Evolutionary conservation across 352 stramenopile genomes (phyloP), one percentile per base, ranked within the genome.

Genomic region (Pythium oligandrum): DNA sequence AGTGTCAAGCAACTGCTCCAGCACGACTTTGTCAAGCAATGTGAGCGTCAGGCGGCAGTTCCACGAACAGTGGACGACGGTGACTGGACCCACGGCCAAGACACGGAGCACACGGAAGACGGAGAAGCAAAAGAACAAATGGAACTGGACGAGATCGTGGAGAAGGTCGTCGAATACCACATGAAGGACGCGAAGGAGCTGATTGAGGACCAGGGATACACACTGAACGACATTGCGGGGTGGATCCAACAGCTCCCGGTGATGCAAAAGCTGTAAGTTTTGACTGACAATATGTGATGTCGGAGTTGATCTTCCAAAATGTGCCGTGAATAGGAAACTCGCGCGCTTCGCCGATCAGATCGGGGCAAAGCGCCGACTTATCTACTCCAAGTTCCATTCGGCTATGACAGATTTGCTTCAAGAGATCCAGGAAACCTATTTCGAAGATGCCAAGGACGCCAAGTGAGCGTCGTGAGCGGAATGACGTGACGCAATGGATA

Each of bases 201-300:
- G 11, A 72, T 92, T 40, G 61, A 70, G n/a, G 75, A 88, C 30
- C 76, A 86, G 34, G 62, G 40, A 9, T 89, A 90, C 66, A 73
- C 71, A 8, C 67, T 88, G n/a, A 59, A 90, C 40, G 78, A 92
- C 49, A 86, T 89, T 40, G 75, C 78, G 6, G 55, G 52, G 33
- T 94, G 79, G 83, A 86, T 92, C 60, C 77, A 92, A 42, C 66
- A 81, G 12, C 67, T 92, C 12, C 83, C 79, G 12, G 71, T 78
- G 40, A 91, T 92, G 78, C 79, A 94, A 62, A 88, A 89, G 67
- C 68, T 74, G 83, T 92, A 71, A 45, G 75, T 66, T 31, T 1
- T 47, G 7, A 49, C 2, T 50, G 3, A 36, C 2, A 35, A 0
- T 26, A 26, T 26, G 17, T 26, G 17, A 26, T 26, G 17, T 26